A percentile compares a stretch with the other conserved stretches of the same genome.
Evolutionary conservation across 768 basidiomycete species (phyloP).

Genomic region (Amanita pseudoporphyria): DNA sequence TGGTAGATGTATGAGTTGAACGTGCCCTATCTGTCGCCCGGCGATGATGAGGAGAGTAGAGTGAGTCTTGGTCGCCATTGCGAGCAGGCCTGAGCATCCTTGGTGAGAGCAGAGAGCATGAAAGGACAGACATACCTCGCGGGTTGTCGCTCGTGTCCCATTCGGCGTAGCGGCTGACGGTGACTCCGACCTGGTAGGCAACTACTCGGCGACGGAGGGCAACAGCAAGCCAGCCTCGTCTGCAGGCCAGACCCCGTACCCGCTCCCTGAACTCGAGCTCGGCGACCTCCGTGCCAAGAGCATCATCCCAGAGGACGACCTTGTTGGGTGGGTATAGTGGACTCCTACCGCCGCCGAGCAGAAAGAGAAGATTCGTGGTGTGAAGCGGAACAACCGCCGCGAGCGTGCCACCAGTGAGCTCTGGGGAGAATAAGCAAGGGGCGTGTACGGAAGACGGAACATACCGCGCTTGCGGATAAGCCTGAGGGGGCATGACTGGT

Average conservation of each 20-base stretch:
- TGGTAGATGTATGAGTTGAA: constrained; percentile 79
- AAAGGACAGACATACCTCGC: constrained; percentile 40
- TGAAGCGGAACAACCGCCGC: constrained; percentile 72
- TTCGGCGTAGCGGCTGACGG: constrained; percentile 55
- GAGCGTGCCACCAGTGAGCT: constrained; percentile 72
- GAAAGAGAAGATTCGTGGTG: constrained; percentile 73
- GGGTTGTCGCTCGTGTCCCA: constrained; percentile 89
- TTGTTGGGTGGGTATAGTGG: constrained; percentile 90
- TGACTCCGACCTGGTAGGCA: constrained; percentile 60
- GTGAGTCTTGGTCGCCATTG: constrained; percentile 68
- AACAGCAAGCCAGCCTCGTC: constrained; percentile 79
- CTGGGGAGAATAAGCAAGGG: constrained; percentile 25
- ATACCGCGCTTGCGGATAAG: constrained; percentile 77
- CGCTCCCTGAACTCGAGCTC: constrained; percentile 85
- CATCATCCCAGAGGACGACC: constrained; percentile 85
- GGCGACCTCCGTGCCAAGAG: constrained; percentile 63
- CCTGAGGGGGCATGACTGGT: constrained; percentile 64
- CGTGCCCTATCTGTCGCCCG: constrained; percentile 80
- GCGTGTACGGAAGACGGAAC: constrained; percentile 14
- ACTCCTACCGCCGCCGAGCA: constrained; percentile 80
- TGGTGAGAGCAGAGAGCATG: not conserved
- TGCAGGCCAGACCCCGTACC: constrained; percentile 70
- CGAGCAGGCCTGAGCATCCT: constrained; percentile 48
- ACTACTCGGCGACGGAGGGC: constrained; percentile 72
- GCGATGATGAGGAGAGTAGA: constrained; percentile 82